Percentiles rank a stretch among this genome's conserved stretches.
Evolutionary conservation across 371 early-diverging fungal genomes (phyloP).

Genomic region (Mucor ambiguus): DNA sequence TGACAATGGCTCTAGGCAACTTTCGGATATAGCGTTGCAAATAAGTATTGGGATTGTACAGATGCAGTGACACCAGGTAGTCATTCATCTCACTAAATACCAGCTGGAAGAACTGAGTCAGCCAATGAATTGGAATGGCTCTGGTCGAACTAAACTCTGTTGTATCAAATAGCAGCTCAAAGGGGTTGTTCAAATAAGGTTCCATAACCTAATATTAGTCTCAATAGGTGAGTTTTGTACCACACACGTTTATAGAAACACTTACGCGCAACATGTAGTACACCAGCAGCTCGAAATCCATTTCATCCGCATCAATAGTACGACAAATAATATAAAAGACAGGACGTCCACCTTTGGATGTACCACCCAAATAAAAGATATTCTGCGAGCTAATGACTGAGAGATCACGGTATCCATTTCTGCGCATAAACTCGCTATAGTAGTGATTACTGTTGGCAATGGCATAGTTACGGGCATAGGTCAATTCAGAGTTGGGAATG

Average conservation of each 20-base stretch:
- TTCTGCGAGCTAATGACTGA: conserved; percentile 65
- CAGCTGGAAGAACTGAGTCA: conserved; percentile 74
- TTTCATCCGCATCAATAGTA: conserved; percentile 65
- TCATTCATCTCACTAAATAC: conserved; percentile 66
- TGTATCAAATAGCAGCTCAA: conserved; percentile 81
- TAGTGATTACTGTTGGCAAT: conserved; percentile 52
- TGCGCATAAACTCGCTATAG: conserved; percentile 78
- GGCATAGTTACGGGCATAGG: conserved; percentile 42
- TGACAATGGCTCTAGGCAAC: conserved; percentile 56
- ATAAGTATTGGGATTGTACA: conserved; percentile 79
- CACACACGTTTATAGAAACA: conserved; percentile 19
- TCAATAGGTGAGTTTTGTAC: conserved; percentile 15
- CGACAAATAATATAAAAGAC: conserved; percentile 85
- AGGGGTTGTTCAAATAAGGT: conserved; percentile 62
- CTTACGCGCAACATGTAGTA: conserved; percentile 72
- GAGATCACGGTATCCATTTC: conserved; percentile 66
- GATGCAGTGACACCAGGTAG: conserved; percentile 55
- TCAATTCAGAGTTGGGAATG: conserved; percentile 38
- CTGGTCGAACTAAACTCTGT: conserved; percentile 76
- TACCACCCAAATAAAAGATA: conserved; percentile 78
- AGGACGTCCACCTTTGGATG: conserved; percentile 75
- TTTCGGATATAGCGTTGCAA: conserved; percentile 69
- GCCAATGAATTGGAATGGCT: conserved; percentile 78
- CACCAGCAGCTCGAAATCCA: conserved; percentile 83
- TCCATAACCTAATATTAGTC: conserved; percentile 50